Evolutionary conservation across 805 yeast genomes (phyloP).

Genomic region (Brettanomyces sp.): DNA sequence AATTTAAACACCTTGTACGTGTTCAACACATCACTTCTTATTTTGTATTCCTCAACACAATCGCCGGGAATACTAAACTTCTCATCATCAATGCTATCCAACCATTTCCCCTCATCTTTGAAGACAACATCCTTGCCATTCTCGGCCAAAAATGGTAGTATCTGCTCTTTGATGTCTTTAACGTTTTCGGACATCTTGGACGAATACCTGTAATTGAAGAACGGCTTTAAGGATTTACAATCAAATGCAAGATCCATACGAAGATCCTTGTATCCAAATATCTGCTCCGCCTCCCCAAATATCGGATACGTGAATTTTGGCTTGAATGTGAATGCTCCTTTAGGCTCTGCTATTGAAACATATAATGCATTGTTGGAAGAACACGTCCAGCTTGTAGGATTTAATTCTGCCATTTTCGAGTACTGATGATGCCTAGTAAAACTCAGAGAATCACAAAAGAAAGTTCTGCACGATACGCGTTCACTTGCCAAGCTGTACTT

Average conservation of each 20-base stretch:
- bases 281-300: slow-evolving; percentile 83
- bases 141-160: slow-evolving; percentile 51
- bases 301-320: slow-evolving; percentile 89
- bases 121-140: slow-evolving; percentile 37
- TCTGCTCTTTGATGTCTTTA: slow-evolving; percentile 47
- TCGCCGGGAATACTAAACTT: slow-evolving; percentile 24
- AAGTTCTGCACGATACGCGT: too few relatives aligned
- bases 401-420: slow-evolving; percentile 13
- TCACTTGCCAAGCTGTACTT: too few relatives aligned
- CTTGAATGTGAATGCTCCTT: slow-evolving; percentile 52
- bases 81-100: slow-evolving; percentile 42
- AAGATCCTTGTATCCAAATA: slow-evolving; percentile 74
- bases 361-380: slow-evolving; percentile 63
- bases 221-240: slow-evolving; percentile 63
- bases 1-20: slow-evolving; percentile 45
- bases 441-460: too few relatives aligned
- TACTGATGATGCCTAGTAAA: background rate
- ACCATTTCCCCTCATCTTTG: slow-evolving; percentile 65
- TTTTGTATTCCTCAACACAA: slow-evolving; percentile 23
- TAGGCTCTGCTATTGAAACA: slow-evolving; percentile 49
- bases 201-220: slow-evolving; percentile 49
- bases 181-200: slow-evolving; percentile 46
- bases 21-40: slow-evolving; percentile 12
- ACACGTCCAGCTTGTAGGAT: slow-evolving; percentile 51
- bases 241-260: slow-evolving; percentile 65